phyloP scores from a whole-genome alignment of 371 early-diverging fungal species.

The Rhizopus microsporus region DNA sequence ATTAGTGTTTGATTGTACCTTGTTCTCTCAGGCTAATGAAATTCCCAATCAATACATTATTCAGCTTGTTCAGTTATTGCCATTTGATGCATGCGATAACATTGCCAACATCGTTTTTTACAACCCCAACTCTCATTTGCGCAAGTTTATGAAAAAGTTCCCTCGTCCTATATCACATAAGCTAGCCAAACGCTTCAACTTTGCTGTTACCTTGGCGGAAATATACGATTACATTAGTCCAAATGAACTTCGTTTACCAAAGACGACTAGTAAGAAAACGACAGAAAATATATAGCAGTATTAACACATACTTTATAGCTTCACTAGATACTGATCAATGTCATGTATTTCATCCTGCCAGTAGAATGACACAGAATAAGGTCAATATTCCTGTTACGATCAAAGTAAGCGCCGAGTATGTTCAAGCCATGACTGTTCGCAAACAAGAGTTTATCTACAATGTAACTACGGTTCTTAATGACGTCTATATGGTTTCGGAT shows the following conservation, averaged over 20 bases:
- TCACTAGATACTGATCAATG: slow-evolving; percentile 72
- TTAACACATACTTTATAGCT: slow-evolving; percentile 32
- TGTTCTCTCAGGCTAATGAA: slow-evolving; percentile 82
- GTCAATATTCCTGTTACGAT: slow-evolving; percentile 77
- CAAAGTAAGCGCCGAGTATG: slow-evolving; percentile 77
- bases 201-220: slow-evolving; percentile 68
- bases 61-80: slow-evolving; percentile 75
- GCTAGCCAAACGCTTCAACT: slow-evolving; percentile 63
- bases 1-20: slow-evolving; percentile 80
- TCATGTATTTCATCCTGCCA: slow-evolving; percentile 65
- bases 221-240: slow-evolving; percentile 71
- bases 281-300: not conserved
- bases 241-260: slow-evolving; percentile 77
- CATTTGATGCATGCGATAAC: slow-evolving; percentile 57
- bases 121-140: slow-evolving; percentile 80
- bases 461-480: slow-evolving; percentile 76
- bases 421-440: slow-evolving; percentile 75
- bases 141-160: slow-evolving; percentile 68
- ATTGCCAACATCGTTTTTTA: slow-evolving; percentile 69
- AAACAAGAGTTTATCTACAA: slow-evolving; percentile 73
- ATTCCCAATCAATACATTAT: slow-evolving; percentile 75
- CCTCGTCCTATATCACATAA: slow-evolving; percentile 61
- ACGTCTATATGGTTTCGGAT: slow-evolving; percentile 85
- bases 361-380: slow-evolving; percentile 62
- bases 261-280: slow-evolving; percentile 58